Conservation (phyloP, 805 yeast species). For the Zygosaccharomyces kombuchaensis region DNA sequence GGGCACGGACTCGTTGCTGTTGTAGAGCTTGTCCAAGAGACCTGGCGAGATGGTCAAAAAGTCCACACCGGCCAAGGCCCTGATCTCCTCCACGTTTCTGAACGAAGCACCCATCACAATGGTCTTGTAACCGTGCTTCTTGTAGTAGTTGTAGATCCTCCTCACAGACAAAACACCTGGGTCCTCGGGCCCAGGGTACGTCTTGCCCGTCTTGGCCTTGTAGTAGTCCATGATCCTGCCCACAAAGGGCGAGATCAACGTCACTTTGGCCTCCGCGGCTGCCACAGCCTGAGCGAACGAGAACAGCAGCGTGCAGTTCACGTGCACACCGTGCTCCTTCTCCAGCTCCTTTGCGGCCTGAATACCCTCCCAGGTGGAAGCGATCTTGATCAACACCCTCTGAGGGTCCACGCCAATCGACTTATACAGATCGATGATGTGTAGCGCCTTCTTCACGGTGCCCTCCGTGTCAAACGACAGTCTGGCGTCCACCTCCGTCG, state of each 20-base stretch:
- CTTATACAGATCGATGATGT: conserved; percentile 84
- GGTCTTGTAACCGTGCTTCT: conserved; percentile 93
- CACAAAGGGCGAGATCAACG: conserved; percentile 96
- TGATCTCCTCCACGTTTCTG: conserved; percentile 95
- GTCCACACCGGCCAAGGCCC: conserved; percentile 96
- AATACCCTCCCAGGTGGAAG: conserved; percentile 99
- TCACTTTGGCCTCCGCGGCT: conserved; percentile 94
- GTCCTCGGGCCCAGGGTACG: conserved; percentile 69
- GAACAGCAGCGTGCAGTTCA: conserved; percentile 92
- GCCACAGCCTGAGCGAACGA: conserved; percentile 98
- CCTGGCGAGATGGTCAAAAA: conserved; percentile 92
- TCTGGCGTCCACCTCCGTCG: conserved; percentile 99
- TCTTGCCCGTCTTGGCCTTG: conserved; percentile 90
- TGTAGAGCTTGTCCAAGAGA: conserved; percentile 80
- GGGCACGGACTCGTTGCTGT: conserved; percentile 77
- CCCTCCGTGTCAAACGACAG: conserved; percentile 93
- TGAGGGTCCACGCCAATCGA: conserved; percentile 81
- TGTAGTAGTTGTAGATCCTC: conserved; percentile 92
- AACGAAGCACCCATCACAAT: conserved; percentile 99
- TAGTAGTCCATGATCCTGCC: conserved; percentile 99
- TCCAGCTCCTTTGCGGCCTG: conserved; percentile 97
- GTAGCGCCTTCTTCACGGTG: conserved; percentile 88
- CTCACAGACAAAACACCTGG: conserved; percentile 96
- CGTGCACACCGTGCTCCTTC: conserved; percentile 83
- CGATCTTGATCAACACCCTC: conserved; percentile 90